A percentile compares a stretch with the other conserved stretches of the same genome.
These are phyloP conservation scores for Entomortierella parvispora DNA, from an alignment of 192 early-diverging fungal genomes.

Conservation along the genomic window DNA sequence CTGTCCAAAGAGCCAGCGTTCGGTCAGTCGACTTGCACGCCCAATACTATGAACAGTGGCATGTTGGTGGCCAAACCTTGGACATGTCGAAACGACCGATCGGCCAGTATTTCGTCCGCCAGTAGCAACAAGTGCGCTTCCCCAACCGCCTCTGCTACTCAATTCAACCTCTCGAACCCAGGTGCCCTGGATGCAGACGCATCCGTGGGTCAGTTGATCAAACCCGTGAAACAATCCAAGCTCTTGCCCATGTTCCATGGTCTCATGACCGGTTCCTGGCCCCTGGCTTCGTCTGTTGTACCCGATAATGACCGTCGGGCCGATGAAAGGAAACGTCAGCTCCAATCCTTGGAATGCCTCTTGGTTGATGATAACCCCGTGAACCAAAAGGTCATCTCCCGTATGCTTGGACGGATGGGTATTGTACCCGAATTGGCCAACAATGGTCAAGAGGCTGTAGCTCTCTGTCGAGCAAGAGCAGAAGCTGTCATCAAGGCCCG, in stretches of 20 bases:
- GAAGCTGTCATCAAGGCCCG: constrained; percentile 15
- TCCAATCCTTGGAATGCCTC: constrained; percentile 37
- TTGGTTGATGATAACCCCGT: constrained; percentile 60
- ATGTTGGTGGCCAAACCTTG: constrained; percentile 32
- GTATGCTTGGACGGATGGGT: constrained; percentile 47
- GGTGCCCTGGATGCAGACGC: constrained; percentile 4
- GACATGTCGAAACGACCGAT: constrained; percentile 1
- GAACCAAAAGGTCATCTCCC: constrained; percentile 52
- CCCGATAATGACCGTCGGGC: constrained; percentile 20
- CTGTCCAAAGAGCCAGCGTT: neutral
- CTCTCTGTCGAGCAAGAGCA: constrained; percentile 27
- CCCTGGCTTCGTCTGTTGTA: constrained; percentile 13
- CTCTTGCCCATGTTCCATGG: constrained; percentile 50
- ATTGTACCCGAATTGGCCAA: constrained; percentile 44
- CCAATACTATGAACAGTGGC: constrained; percentile 48
- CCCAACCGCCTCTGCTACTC: neutral
- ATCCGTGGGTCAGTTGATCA: constrained; percentile 29
- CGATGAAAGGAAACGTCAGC: constrained; percentile 28
- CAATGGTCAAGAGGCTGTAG: constrained; percentile 55
- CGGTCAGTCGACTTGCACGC: constrained; percentile 4
- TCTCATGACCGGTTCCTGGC: constrained; percentile 48
- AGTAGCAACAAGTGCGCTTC: constrained; percentile 1
- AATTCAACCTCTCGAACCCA: neutral
- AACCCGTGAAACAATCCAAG: constrained; percentile 48
- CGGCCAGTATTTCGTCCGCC: neutral